Conservation (phyloP, 2,329 filamentous ascomycete species). For the Colletotrichum cuscutae region DNA sequence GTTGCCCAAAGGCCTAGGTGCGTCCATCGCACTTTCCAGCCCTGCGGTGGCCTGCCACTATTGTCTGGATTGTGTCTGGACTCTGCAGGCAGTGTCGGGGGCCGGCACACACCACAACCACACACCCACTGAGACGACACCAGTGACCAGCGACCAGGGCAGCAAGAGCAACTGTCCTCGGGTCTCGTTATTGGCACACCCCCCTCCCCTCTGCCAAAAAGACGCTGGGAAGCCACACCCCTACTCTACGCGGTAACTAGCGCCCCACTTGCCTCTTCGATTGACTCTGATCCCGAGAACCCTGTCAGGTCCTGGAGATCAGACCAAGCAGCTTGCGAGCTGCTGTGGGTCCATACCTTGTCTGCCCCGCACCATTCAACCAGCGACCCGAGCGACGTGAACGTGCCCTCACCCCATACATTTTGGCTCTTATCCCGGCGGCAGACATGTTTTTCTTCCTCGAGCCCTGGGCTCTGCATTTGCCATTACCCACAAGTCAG, state of each 20-base stretch:
- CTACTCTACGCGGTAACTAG: background rate
- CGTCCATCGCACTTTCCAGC: background rate
- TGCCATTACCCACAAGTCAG: no score
- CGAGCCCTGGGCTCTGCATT: background rate
- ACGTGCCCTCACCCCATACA: background rate
- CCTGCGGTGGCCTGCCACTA: background rate
- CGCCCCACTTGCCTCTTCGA: slow-evolving; percentile 25
- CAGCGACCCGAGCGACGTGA: background rate
- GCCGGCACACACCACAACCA: background rate
- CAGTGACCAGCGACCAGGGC: background rate
- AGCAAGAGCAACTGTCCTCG: background rate
- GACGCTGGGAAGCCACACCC: background rate
- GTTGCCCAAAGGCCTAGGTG: slow-evolving; percentile 38
- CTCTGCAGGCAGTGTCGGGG: background rate
- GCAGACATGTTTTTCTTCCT: slow-evolving; percentile 3
- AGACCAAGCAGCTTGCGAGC: slow-evolving; percentile 47
- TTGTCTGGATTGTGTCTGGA: background rate
- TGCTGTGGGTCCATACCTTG: slow-evolving; percentile 38
- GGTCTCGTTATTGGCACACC: background rate
- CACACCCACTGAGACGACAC: background rate
- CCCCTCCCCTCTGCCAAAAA: background rate
- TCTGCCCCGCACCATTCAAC: background rate
- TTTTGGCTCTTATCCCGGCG: background rate
- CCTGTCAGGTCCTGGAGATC: slow-evolving; percentile 44
- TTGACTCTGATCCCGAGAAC: slow-evolving; percentile 34